phyloP scores from a whole-genome alignment of 148 eudicot genomes.

The Rhododendron simsii region DNA sequence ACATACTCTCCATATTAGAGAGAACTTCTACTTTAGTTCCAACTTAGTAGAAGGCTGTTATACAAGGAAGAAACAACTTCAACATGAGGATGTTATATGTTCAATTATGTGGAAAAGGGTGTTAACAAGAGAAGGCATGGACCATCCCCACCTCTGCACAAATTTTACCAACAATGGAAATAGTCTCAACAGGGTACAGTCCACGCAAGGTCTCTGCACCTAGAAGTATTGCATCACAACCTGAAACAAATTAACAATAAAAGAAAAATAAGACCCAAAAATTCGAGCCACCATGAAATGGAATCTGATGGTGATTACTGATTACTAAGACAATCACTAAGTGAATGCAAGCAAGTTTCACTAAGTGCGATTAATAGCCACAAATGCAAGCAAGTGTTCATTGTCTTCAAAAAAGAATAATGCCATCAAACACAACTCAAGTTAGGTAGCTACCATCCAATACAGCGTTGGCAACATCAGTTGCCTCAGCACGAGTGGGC shows the following conservation, averaged over 20 bases:
- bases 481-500: constrained; percentile 94
- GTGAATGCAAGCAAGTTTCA: background rate
- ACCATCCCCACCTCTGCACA: constrained; percentile 72
- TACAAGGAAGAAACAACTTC: background rate
- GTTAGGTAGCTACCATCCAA: constrained; percentile 53
- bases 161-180: constrained; percentile 77
- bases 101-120: background rate
- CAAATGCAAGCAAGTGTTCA: background rate
- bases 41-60: background rate
- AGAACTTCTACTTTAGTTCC: background rate
- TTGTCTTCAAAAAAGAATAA: constrained; percentile 69
- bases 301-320: background rate
- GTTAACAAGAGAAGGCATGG: background rate
- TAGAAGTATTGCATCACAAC: constrained; percentile 93
- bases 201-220: constrained; percentile 97
- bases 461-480: constrained; percentile 88
- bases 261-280: background rate
- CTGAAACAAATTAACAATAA: constrained; percentile 32
- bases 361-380: no score
- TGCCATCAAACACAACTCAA: constrained; percentile 68
- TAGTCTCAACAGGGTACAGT: constrained; percentile 83
- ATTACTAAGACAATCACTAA: background rate
- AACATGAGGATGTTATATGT: background rate
- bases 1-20: background rate
- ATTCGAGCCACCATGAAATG: background rate